Conservation (phyloP, 2,329 filamentous ascomycete species). For the Chrysosporium queenslandicum region DNA sequence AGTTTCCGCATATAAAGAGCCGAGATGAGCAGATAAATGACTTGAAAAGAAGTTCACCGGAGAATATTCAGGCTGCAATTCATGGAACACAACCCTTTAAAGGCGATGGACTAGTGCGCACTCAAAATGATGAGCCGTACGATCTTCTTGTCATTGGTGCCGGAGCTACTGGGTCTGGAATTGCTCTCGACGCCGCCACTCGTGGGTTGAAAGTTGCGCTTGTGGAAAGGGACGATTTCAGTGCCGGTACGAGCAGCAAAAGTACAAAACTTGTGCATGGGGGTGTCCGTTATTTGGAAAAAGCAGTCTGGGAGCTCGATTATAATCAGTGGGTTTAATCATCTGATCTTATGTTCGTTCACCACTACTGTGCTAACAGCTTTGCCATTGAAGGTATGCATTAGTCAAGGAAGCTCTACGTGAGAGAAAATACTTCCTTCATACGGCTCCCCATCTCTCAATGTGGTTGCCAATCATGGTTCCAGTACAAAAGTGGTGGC, state of each 20-base stretch:
- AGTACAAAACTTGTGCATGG: constrained; percentile 81
- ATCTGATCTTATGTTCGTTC: not conserved
- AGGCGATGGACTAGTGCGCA: not conserved
- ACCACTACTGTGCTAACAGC: not conserved
- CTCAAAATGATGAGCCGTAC: constrained; percentile 48
- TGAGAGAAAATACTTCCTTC: constrained; percentile 72
- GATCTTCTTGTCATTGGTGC: constrained; percentile 71
- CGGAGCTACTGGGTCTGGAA: constrained; percentile 68
- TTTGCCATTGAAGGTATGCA: constrained; percentile 40
- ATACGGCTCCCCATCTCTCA: constrained; percentile 72
- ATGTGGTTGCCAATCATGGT: constrained; percentile 76
- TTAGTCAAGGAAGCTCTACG: constrained; percentile 72
- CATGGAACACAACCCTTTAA: not conserved
- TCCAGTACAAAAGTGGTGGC: constrained; percentile 72
- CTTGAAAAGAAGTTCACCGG: constrained; percentile 26
- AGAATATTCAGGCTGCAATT: not conserved
- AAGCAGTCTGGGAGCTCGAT: constrained; percentile 76
- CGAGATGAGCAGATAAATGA: constrained; percentile 45
- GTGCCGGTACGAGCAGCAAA: constrained; percentile 71
- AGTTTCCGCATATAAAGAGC: constrained; percentile 43
- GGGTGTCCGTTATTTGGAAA: constrained; percentile 75
- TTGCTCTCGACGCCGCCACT: constrained; percentile 71
- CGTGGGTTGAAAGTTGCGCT: constrained; percentile 69
- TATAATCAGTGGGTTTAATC: constrained; percentile 55
- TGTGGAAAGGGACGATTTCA: constrained; percentile 76